Conservation (phyloP, 2,329 filamentous ascomycete species). For the Tolypocladium album region DNA sequence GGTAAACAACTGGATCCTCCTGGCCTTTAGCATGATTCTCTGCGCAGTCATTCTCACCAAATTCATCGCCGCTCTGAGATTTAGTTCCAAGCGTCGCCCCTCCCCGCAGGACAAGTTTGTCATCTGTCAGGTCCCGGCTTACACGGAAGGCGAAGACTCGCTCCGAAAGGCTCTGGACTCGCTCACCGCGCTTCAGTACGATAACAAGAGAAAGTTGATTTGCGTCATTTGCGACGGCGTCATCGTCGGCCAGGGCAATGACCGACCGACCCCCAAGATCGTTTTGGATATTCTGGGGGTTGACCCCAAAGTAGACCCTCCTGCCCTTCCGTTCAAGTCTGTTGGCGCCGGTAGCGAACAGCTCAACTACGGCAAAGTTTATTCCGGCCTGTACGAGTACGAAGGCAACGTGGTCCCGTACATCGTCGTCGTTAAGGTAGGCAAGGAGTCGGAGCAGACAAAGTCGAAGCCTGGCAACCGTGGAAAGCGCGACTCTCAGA, state of each 20-base stretch:
- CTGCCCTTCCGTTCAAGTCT: conserved; percentile 87
- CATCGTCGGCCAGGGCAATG: conserved; percentile 92
- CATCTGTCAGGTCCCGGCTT: conserved; percentile 95
- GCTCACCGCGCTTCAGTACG: conserved; percentile 85
- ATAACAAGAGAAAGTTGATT: conserved; percentile 96
- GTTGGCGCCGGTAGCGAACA: conserved; percentile 83
- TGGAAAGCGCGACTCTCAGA: conserved; percentile 96
- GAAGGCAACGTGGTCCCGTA: conserved; percentile 98
- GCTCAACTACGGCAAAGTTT: conserved; percentile 97
- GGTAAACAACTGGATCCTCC: conserved; percentile 82
- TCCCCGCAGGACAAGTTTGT: conserved; percentile 96
- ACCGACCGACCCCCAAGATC: conserved; percentile 93
- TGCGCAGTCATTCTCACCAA: conserved; percentile 73
- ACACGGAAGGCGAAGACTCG: conserved; percentile 95
- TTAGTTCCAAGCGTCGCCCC: conserved; percentile 83
- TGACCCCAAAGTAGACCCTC: conserved; percentile 91
- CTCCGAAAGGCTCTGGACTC: conserved; percentile 89
- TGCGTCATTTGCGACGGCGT: conserved; percentile 95
- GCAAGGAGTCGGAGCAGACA: conserved; percentile 86
- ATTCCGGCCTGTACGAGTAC: conserved; percentile 93
- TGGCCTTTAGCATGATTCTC: conserved; percentile 78
- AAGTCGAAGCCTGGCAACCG: conserved; percentile 94
- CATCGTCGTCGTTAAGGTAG: conserved; percentile 90
- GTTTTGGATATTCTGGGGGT: conserved; percentile 95
- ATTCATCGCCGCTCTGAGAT: conserved; percentile 86